These are phyloP conservation scores for Actinomortierella wolfii DNA, from an alignment of 371 early-diverging fungal genomes.

Conservation along the genomic window DNA sequence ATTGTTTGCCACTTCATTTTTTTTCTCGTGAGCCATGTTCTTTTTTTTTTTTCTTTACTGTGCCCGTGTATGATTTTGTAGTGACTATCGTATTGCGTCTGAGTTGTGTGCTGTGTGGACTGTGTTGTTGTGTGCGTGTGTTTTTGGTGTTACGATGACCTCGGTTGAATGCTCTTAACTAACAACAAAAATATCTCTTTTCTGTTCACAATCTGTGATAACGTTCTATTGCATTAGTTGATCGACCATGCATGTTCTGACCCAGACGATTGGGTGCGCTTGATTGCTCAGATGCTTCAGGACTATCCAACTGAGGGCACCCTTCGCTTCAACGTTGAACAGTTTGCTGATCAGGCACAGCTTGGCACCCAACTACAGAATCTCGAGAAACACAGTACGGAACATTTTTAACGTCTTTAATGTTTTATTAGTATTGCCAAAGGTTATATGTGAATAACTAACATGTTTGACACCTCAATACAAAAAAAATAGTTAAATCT, in stretches of 20 bases:
- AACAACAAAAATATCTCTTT: not conserved
- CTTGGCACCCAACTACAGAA: conserved; percentile 20
- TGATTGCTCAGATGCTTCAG: conserved; percentile 38
- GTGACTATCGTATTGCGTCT: too few species aligned
- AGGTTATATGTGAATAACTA: not conserved
- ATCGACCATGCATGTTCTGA: conserved; percentile 35
- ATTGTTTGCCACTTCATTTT: too few species aligned
- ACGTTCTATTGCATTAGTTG: conserved; percentile 16
- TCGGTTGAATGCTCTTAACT: too few species aligned
- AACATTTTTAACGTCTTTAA: not conserved
- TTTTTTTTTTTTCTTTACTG: too few species aligned
- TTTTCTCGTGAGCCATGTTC: too few species aligned
- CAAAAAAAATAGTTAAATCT: conserved; percentile 28
- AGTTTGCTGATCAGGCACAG: conserved; percentile 34
- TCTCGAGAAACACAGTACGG: conserved; percentile 21
- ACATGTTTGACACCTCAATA: too few species aligned
- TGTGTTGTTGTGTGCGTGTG: too few species aligned
- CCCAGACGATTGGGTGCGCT: conserved; percentile 42
- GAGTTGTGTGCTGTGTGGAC: too few species aligned
- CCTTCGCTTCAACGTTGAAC: conserved; percentile 38
- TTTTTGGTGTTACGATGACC: too few species aligned
- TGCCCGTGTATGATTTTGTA: too few species aligned
- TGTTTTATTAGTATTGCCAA: too few species aligned
- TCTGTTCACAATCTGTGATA: too few species aligned
- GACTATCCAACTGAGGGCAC: conserved; percentile 36